Conservation (phyloP, 768 basidiomycete genomes). For the Pholiota microspora region DNA sequence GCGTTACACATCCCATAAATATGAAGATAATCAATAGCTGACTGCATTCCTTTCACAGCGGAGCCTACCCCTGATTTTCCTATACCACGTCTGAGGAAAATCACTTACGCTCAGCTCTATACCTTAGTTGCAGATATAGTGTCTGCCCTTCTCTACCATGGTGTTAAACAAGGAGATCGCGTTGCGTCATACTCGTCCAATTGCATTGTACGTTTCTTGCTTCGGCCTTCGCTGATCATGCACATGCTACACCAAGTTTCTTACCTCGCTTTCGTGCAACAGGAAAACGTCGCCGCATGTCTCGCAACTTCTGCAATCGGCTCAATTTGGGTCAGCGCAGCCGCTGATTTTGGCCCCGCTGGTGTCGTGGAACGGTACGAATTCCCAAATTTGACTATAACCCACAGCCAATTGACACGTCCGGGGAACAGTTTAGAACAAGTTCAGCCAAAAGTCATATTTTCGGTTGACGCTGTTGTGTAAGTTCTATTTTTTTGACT, state of each 20-base stretch:
- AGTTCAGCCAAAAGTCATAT: slow-evolving; percentile 71
- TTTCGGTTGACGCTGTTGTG: slow-evolving; percentile 73
- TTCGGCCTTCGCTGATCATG: slow-evolving; percentile 6
- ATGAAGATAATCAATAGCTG: slow-evolving; percentile 10
- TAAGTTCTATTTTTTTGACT: slow-evolving; percentile 30
- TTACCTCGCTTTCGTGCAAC: slow-evolving; percentile 11
- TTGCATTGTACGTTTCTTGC: slow-evolving; percentile 55
- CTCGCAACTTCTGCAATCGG: slow-evolving; percentile 70
- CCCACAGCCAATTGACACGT: slow-evolving; percentile 4
- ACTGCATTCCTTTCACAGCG: slow-evolving; percentile 35
- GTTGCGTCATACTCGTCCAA: slow-evolving; percentile 79
- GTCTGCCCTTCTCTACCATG: slow-evolving; percentile 51
- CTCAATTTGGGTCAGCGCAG: slow-evolving; percentile 82
- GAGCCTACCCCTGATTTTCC: slow-evolving; percentile 57
- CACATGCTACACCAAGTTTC: slow-evolving; percentile 3
- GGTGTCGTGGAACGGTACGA: slow-evolving; percentile 71
- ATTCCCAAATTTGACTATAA: slow-evolving; percentile 2
- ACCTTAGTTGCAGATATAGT: slow-evolving; percentile 51
- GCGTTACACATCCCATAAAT: slow-evolving; percentile 27
- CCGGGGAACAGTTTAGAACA: slow-evolving; percentile 65
- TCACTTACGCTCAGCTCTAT: slow-evolving; percentile 61
- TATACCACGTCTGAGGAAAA: slow-evolving; percentile 38
- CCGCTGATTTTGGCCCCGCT: slow-evolving; percentile 78
- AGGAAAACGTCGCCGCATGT: slow-evolving; percentile 71
- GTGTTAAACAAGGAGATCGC: slow-evolving; percentile 63